phyloP scores from a whole-genome alignment of 176 grass and related monocot species.

The Avena insularis region DNA sequence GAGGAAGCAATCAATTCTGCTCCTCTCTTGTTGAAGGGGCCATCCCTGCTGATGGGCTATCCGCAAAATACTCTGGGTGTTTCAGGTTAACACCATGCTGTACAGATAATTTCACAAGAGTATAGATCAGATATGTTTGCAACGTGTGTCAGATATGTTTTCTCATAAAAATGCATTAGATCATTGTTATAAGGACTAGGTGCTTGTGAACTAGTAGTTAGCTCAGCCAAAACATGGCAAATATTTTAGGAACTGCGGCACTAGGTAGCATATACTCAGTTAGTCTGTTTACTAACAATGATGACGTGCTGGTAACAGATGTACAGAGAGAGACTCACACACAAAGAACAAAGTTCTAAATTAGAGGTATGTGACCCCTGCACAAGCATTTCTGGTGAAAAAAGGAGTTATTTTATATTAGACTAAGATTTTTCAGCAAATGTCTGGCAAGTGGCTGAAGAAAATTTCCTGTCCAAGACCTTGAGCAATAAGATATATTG shows the following conservation, averaged over 20 bases:
- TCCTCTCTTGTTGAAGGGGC: conserved; percentile 79
- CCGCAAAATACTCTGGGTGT: conserved; percentile 88
- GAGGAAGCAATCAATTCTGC: conserved; percentile 50
- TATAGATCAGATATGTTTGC: conserved; percentile 17
- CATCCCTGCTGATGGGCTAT: conserved; percentile 80
- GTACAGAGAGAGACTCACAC: background rate
- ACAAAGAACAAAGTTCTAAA: conserved; percentile 5
- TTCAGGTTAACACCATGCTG: conserved; percentile 98
- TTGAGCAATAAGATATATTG: conserved; percentile 3
- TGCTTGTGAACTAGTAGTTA: background rate
- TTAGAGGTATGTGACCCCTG: background rate
- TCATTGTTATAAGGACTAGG: background rate
- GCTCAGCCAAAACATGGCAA: background rate
- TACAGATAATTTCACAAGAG: conserved; percentile 2
- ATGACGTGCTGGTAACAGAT: background rate
- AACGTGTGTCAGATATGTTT: background rate
- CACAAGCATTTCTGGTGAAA: background rate
- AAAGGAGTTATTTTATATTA: background rate
- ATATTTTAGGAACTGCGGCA: background rate
- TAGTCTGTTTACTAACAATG: background rate
- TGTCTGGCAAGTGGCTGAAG: background rate
- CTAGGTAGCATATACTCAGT: background rate
- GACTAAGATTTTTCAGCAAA: background rate
- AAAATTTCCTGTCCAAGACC: background rate
- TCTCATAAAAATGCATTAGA: background rate